These are phyloP conservation scores for Syzygium oleosum DNA, from an alignment of 345 rosid genomes.

Conservation along the genomic window DNA sequence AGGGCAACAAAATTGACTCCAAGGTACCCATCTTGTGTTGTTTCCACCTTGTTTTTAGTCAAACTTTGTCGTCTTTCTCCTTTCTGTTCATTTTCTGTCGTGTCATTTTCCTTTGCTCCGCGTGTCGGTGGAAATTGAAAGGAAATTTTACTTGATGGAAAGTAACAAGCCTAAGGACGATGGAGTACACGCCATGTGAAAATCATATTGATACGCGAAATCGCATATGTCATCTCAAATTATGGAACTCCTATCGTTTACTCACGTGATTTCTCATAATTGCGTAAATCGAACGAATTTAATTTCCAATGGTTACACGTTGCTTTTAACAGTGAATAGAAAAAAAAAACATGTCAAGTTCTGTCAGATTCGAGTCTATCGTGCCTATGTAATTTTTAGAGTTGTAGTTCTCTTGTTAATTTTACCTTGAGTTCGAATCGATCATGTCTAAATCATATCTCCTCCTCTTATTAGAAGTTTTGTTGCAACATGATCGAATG, in stretches of 20 bases:
- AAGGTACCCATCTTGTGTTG: background rate
- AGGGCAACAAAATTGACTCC: background rate
- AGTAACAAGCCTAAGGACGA: background rate
- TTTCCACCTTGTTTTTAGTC: background rate
- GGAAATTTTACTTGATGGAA: background rate
- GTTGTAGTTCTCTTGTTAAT: background rate
- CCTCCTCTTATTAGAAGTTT: too few relatives aligned
- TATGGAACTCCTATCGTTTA: background rate
- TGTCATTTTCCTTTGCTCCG: background rate
- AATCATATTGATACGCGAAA: background rate
- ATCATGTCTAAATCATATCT: accelerated
- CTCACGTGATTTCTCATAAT: background rate
- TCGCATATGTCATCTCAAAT: background rate
- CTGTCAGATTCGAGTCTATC: background rate
- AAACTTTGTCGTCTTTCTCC: background rate
- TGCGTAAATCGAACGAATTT: background rate
- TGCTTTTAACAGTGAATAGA: background rate
- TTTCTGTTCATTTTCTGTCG: background rate
- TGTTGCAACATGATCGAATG: background rate
- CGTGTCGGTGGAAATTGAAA: background rate
- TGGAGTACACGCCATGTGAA: background rate
- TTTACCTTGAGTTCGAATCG: background rate
- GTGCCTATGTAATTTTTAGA: background rate
- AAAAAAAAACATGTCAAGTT: background rate
- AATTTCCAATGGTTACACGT: background rate